phyloP scores from a whole-genome alignment of 1,139 yeast genomes.

The Blastobotrys niveus region DNA sequence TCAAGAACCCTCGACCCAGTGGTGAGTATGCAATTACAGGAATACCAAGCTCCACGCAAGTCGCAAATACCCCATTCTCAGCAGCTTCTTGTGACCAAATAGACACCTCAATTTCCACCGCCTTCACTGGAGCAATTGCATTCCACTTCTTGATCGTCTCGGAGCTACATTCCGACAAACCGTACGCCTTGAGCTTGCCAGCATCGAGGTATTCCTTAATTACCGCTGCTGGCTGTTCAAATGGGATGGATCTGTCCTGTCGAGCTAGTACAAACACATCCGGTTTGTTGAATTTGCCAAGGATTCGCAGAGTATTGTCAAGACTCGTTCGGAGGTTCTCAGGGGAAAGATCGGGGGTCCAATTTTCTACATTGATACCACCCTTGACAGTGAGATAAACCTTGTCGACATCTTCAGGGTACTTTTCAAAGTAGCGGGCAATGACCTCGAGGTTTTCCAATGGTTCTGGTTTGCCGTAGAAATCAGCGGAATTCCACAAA shows the following conservation, averaged over 20 bases:
- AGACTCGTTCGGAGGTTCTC: constrained; percentile 30
- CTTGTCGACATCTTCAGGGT: constrained; percentile 49
- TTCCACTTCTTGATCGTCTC: constrained; percentile 54
- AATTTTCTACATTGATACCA: constrained; percentile 35
- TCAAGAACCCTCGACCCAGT: constrained; percentile 66
- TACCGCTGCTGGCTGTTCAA: constrained; percentile 32
- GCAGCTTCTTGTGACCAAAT: constrained; percentile 55
- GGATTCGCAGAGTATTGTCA: constrained; percentile 42
- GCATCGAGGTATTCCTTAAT: constrained; percentile 29
- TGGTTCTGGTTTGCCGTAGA: constrained; percentile 55
- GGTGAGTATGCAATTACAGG: constrained; percentile 80
- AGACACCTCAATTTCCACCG: constrained; percentile 73
- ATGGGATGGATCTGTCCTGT: constrained; percentile 45
- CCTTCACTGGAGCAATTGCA: constrained; percentile 47
- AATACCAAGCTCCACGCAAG: constrained; percentile 49
- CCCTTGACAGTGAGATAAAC: constrained; percentile 68
- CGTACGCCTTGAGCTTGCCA: constrained; percentile 53
- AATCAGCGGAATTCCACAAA: constrained; percentile 70
- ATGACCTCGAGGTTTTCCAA: constrained; percentile 49
- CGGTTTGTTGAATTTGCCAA: constrained; percentile 35
- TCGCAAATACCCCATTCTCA: constrained; percentile 53
- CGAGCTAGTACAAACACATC: constrained; percentile 69
- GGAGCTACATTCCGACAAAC: constrained; percentile 62
- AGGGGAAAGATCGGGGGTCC: constrained; percentile 6
- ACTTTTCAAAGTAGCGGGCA: constrained; percentile 49